Base-by-base conservation (phyloP, 371 early-diverging fungal species). In the Saksenaea vasiformis region DNA sequence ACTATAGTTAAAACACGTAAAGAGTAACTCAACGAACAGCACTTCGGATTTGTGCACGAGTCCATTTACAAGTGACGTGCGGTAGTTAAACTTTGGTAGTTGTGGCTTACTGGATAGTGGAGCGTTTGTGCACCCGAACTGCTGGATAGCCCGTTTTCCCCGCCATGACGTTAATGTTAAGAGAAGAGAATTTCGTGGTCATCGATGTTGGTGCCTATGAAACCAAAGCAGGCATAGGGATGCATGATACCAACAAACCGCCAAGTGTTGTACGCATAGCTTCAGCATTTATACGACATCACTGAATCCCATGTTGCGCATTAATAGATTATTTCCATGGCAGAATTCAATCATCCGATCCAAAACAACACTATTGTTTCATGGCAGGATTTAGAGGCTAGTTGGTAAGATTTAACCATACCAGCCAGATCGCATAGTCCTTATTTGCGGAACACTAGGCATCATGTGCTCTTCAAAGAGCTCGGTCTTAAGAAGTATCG, bases 351-450 rank as follows among this genome's bases (percentile, higher is more conserved):
- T 36, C 73, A 80, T n/a, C 88, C 92, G 1, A 82, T 93, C 37
- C 62, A 78, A 54, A 71, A 85, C 26, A 90, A 91, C 14, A 62
- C 68, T 5, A 88, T 93, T 55, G 74, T 69, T 10, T 89, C 93
- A 67, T 95, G 94, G 94, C 86, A 82, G n/a, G 85, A 83, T 19
- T 76, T 93, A 61, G 87, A 89, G 57, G 90, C 87, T 9, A 79
- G 92, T 59, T 87, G 90, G 86, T 88, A 79, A 64, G 74, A n/a
- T 27, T 26, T 15, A 47, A 24, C 22, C 22, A n/a, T 56, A 24
- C n/a, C 56, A 34, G n/a, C 36, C 27, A 38, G 19, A 44, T 26
- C 24, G 36, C 31, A 5, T 35, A 28, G 24, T 22, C 19, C 56
- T 56, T 47, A 58, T 19, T 58, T 54, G 19, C 22, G 24, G 27